A percentile compares a stretch with the other conserved stretches of the same genome.
Conservation (phyloP, 345 rosid genomes). For the Lepidium sativum region DNA sequence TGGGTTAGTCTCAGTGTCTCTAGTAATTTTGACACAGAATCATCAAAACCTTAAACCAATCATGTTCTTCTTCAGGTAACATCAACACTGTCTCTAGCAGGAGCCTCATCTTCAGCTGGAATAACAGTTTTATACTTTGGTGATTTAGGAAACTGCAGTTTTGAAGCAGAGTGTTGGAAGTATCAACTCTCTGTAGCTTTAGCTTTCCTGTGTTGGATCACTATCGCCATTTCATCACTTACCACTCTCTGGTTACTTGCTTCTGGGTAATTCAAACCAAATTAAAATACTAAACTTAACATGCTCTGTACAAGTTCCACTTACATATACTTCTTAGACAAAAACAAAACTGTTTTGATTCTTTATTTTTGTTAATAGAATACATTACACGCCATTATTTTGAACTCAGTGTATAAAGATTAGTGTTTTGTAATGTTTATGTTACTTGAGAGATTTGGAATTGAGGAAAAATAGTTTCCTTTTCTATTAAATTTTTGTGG, state of each 20-base stretch:
- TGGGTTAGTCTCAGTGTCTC: slow-evolving; percentile 37
- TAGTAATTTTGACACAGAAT: not conserved
- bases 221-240: slow-evolving; percentile 53
- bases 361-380: slow-evolving; percentile 20
- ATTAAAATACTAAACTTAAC: not conserved
- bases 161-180: slow-evolving; percentile 44
- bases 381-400: not conserved
- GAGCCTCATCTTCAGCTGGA: slow-evolving; percentile 65
- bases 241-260: slow-evolving; percentile 73
- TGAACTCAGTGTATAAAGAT: not conserved
- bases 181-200: slow-evolving; percentile 61
- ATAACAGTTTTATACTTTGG: slow-evolving; percentile 46
- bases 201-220: slow-evolving; percentile 69
- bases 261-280: not conserved
- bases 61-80: slow-evolving; percentile 43
- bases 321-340: not conserved
- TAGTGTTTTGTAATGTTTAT: not conserved
- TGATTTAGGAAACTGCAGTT: slow-evolving; percentile 44
- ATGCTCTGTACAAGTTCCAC: not conserved
- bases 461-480: not conserved
- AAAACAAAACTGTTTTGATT: slow-evolving; percentile 11
- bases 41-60: not conserved
- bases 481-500: not conserved
- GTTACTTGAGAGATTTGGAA: not conserved
- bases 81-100: slow-evolving; percentile 56